phyloP scores from a whole-genome alignment of 176 grass and related monocot species.

The Lolium perenne region DNA sequence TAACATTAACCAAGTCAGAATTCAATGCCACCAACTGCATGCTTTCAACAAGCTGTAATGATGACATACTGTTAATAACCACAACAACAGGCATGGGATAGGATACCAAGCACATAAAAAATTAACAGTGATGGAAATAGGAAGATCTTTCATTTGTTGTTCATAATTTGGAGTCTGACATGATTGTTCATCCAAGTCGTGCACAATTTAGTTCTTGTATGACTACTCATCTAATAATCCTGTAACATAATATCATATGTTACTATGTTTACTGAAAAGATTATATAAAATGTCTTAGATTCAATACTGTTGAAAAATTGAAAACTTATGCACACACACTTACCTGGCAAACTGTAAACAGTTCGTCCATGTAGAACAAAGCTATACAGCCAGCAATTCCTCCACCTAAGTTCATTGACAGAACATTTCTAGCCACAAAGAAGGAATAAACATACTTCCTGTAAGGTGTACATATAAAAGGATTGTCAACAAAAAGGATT shows the following conservation, averaged over 20 bases:
- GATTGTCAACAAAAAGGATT: conserved; percentile 31
- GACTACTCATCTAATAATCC: neutral
- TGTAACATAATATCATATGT: conserved; percentile 28
- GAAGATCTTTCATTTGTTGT: neutral
- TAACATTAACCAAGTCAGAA: conserved; percentile 44
- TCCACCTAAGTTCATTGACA: conserved; percentile 62
- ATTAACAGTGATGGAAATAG: neutral
- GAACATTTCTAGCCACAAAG: conserved; percentile 45
- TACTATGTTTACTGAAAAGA: neutral
- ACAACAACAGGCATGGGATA: conserved; percentile 17
- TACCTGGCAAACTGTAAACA: conserved; percentile 70
- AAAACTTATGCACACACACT: conserved; percentile 14
- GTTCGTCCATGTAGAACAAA: conserved; percentile 71
- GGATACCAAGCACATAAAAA: conserved; percentile 32
- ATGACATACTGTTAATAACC: conserved; percentile 26
- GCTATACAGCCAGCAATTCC: conserved; percentile 48
- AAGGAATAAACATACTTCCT: conserved; percentile 67
- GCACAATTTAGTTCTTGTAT: conserved; percentile 14
- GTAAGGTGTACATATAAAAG: conserved; percentile 48
- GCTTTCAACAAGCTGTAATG: conserved; percentile 58
- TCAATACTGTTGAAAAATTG: conserved; percentile 15
- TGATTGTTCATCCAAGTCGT: conserved; percentile 37
- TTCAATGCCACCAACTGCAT: conserved; percentile 44
- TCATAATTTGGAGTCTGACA: conserved; percentile 26
- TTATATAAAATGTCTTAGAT: neutral